A percentile compares a stretch with the other conserved stretches of the same genome.
phyloP scores from a whole-genome alignment of 495 filamentous ascomycete species.

The Neurospora sp. region DNA sequence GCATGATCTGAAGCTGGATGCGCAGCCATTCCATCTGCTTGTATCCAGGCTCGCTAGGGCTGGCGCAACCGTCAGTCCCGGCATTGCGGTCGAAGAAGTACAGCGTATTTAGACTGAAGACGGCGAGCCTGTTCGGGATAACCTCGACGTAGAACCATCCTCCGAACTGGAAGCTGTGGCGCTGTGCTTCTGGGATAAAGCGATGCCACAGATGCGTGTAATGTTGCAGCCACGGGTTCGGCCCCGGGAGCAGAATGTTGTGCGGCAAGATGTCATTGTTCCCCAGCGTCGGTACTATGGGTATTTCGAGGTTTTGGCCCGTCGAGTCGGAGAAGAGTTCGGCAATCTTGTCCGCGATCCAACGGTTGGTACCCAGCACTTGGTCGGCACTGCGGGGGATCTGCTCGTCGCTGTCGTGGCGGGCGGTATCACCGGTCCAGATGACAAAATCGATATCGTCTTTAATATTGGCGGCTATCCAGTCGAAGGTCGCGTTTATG shows the following conservation, averaged over 20 bases:
- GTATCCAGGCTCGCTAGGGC: constrained; percentile 71
- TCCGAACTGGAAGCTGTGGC: constrained; percentile 82
- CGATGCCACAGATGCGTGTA: constrained; percentile 66
- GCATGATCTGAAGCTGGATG: constrained; percentile 78
- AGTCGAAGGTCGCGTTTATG: constrained; percentile 82
- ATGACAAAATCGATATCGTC: constrained; percentile 88
- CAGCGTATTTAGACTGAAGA: constrained; percentile 93
- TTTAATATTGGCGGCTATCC: constrained; percentile 77
- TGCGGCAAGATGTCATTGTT: constrained; percentile 98
- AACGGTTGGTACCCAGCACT: constrained; percentile 63
- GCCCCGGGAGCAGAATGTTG: constrained; percentile 80
- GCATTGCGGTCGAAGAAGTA: constrained; percentile 92
- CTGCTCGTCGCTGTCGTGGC: constrained; percentile 86
- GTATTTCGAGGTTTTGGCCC: constrained; percentile 52
- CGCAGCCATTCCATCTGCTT: constrained; percentile 95
- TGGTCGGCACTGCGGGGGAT: constrained; percentile 66
- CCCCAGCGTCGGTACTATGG: constrained; percentile 81
- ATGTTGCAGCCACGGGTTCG: constrained; percentile 69
- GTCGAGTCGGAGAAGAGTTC: constrained; percentile 53
- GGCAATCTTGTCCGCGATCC: constrained; percentile 65
- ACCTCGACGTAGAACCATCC: constrained; percentile 94
- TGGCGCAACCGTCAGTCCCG: constrained; percentile 79
- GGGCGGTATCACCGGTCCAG: constrained; percentile 94
- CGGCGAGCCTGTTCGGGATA: constrained; percentile 73
- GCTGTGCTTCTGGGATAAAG: constrained; percentile 89